Evolutionary conservation across 2,329 filamentous ascomycete species (phyloP), one percentile per base, ranked within the genome.

Genomic region (Cladorrhinum sp.): DNA sequence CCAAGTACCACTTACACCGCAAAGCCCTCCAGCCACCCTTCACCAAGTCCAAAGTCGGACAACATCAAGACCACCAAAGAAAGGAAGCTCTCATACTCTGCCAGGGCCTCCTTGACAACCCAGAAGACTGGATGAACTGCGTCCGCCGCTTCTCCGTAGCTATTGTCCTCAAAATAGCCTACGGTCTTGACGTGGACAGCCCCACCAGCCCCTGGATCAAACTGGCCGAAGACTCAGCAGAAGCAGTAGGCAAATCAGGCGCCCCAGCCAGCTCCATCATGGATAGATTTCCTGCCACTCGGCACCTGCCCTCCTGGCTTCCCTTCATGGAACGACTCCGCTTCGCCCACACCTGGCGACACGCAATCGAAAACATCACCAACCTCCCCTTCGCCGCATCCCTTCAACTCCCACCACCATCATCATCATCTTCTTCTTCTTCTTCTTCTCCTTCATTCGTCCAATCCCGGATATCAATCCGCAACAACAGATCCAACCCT

Each of bases 1-100:
- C 72, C 2, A 71, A 70, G 59, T 79, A 77, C 62, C 73, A 75
- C 21, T 62, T 75, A 18, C 77, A 79, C 59, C 72, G 78, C 9
- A 73, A 71, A 36, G 66, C 78, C 28, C 72, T 79, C 36, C 77
- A 78, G 62, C 71, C 73, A 52, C 74, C 72, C n/a, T 77, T 77
- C 66, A 70, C 70, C 48, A 73, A 72, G 64, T 69, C 73, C 49
- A 67, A 67, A 30, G 64, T 71, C 24, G 51, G 49, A 21, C 58
- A 65, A 7, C 67, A 66, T 52, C 39, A 42, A 2, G 55, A 39
- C 7, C 48, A 66, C 3, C 68, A 70, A 51, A 59, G 61, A 12
- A 61, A 54, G 33, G 64, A 69, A 26, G 67, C 67, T 1, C 60
- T 68, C 3, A 46, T 61, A n/a, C 66, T 59, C 60, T 68, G 66